Base-by-base conservation (phyloP, 208 protist species). In the Crithidia fasciculata region DNA sequence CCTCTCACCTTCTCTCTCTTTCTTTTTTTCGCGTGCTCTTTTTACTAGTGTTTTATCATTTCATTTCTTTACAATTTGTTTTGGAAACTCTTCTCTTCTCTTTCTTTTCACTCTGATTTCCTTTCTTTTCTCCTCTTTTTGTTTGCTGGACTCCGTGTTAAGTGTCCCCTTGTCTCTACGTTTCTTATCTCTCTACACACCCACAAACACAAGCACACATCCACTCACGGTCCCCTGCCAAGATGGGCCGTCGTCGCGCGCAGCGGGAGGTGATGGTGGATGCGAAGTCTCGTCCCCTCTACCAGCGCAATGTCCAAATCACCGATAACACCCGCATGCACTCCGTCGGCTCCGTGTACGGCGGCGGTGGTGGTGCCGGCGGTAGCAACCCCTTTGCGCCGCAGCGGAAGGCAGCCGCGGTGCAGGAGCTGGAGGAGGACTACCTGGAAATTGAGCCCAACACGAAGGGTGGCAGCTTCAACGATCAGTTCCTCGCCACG, bases 401-500 rank as follows among this genome's bases (percentile, higher is more conserved):
- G 15, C 65, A 62, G 19, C 49, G 13, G 16, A 68, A 70, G 56
- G n/a, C 45, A 44, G 10, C 55, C 43, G 15, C 39, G 4, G 5
- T 9, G 45, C 28, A 16, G 40, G 64, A 69, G 52, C 40, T 49
- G 4, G 62, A 69, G 8, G 62, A 76, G 15, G 69, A 76, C 8
- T 64, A 72, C 62, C 52, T 62, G 8, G 41, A 78, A 45, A 72
- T 81, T 18, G 76, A 81, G 52, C 68, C 74, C 45, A 85, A 82
- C 50, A 59, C 68, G n/a, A 74, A 85, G 39, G 81, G 76, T 12
- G 75, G 81, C 52, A 74, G 57, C 28, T 82, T 85, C 69, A 69
- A 8, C 50, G 80, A 80, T 18, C 81, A 91, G 67, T 80, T 91
- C 19, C 60, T 77, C 39, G 78, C 74, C 36, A 85, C 81, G 15